phyloP scores from a whole-genome alignment of 768 basidiomycete species.

The Lentinus tigrinus region DNA sequence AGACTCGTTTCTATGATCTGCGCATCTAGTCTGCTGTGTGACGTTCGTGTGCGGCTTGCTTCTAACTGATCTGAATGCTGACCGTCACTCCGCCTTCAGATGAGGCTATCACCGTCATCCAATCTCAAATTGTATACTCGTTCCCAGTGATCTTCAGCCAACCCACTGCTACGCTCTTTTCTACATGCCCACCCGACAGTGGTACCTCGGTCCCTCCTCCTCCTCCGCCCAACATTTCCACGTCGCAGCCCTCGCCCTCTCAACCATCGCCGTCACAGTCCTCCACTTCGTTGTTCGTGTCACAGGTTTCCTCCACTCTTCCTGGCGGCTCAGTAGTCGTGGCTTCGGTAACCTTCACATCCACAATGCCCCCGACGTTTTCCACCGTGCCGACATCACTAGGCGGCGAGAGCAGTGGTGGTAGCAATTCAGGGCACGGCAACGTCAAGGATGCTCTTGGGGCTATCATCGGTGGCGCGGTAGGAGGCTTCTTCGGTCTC shows the following conservation, averaged over 20 bases:
- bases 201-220: background rate
- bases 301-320: constrained; percentile 36
- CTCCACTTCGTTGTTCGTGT: constrained; percentile 30
- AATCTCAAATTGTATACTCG: constrained; percentile 41
- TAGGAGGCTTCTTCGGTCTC: constrained; percentile 55
- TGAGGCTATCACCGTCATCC: constrained; percentile 32
- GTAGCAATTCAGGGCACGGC: constrained; percentile 13
- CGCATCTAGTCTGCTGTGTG: no score
- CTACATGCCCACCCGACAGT: constrained; percentile 29
- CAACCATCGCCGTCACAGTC: constrained; percentile 19
- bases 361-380: constrained; percentile 33
- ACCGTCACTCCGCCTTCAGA: constrained; percentile 1
- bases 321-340: constrained; percentile 41
- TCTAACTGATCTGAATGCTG: background rate
- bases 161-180: constrained; percentile 41
- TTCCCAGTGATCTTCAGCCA: constrained; percentile 33
- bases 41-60: no score
- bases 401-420: constrained; percentile 8
- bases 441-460: constrained; percentile 30
- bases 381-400: constrained; percentile 23
- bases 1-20: no score
- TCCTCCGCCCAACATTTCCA: background rate
- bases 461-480: constrained; percentile 52
- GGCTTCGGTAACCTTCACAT: constrained; percentile 36
- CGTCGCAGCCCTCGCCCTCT: background rate